Percentiles rank a stretch among this genome's conserved stretches.
These are phyloP conservation scores for Aureobasidium leucospermi DNA, from an alignment of 2,329 filamentous ascomycete genomes.

Conservation along the genomic window DNA sequence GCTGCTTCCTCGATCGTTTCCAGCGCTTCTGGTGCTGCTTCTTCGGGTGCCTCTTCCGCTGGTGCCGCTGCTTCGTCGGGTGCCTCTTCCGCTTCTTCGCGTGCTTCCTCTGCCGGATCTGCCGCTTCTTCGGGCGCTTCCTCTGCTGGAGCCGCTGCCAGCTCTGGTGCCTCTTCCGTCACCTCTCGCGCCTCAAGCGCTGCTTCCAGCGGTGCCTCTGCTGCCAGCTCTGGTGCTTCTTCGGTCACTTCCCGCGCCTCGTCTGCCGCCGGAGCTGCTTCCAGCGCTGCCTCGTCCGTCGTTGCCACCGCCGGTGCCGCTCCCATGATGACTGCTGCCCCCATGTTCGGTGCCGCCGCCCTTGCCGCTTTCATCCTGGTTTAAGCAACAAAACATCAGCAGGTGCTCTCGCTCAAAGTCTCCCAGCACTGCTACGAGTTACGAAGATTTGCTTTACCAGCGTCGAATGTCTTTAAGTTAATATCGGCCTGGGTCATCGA, in stretches of 20 bases:
- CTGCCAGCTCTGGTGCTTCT: slow-evolving; percentile 15
- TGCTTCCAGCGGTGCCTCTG: slow-evolving; percentile 15
- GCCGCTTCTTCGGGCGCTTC: slow-evolving; percentile 12
- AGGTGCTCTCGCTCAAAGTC: not conserved
- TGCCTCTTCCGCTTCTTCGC: slow-evolving; percentile 16
- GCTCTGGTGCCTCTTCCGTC: slow-evolving; percentile 15
- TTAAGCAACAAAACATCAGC: slow-evolving; percentile 10
- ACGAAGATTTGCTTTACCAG: slow-evolving; percentile 1
- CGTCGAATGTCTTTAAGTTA: not conserved
- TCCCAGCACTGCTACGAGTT: slow-evolving; percentile 1
- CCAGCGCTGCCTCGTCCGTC: slow-evolving; percentile 14
- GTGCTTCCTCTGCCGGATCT: slow-evolving; percentile 14
- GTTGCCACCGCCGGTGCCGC: slow-evolving; percentile 17
- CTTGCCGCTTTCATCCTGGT: slow-evolving; percentile 37
- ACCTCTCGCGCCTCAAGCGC: slow-evolving; percentile 9
- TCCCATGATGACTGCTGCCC: slow-evolving; percentile 27
- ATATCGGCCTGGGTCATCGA: not conserved
- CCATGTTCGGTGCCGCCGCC: slow-evolving; percentile 28
- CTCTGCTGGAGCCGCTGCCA: slow-evolving; percentile 15
- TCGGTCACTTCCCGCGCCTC: slow-evolving; percentile 14
- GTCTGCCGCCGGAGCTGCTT: slow-evolving; percentile 10
- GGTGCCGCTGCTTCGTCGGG: slow-evolving; percentile 12
- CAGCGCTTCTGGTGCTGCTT: slow-evolving; percentile 15
- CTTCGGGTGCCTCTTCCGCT: slow-evolving; percentile 15
- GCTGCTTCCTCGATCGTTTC: slow-evolving; percentile 4